Conservation (phyloP, 2,329 filamentous ascomycete species). For the Corniculantispora saksenae region DNA sequence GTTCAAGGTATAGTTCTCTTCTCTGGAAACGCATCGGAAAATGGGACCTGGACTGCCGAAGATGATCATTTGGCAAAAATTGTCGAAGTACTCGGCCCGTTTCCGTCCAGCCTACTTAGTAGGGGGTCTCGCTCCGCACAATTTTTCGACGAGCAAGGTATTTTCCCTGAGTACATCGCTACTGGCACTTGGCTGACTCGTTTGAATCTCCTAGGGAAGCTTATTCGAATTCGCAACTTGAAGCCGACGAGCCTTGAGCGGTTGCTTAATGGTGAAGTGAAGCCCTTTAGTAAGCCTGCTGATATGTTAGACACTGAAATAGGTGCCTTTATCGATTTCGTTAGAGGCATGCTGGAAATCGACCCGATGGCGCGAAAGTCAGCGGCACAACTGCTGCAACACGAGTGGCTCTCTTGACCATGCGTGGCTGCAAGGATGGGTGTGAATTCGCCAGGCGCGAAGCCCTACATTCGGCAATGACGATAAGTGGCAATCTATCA, state of each 20-base stretch:
- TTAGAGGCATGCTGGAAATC: conserved; percentile 7
- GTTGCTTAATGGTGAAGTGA: neutral
- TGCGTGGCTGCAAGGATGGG: no score
- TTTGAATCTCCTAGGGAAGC: neutral
- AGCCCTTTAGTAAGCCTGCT: neutral
- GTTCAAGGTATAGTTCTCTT: conserved; percentile 10
- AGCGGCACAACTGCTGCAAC: neutral
- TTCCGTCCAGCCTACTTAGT: neutral
- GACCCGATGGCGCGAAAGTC: conserved; percentile 1
- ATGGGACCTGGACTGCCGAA: neutral
- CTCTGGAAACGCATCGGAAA: neutral
- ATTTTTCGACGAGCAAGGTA: conserved; percentile 11
- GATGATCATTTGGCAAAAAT: conserved; percentile 9
- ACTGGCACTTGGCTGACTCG: neutral
- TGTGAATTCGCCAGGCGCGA: no score
- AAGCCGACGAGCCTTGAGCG: neutral
- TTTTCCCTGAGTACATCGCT: neutral
- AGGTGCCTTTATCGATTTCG: neutral
- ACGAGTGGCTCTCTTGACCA: neutral
- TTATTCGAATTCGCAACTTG: neutral
- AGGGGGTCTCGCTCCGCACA: neutral
- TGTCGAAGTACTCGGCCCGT: neutral
- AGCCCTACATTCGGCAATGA: no score
- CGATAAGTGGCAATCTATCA: no score
- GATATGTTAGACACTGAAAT: conserved; percentile 2